A percentile compares a stretch with the other conserved stretches of the same genome.
These are phyloP conservation scores for Leishmania tropica DNA, from an alignment of 208 protist species.

Conservation along the genomic window DNA sequence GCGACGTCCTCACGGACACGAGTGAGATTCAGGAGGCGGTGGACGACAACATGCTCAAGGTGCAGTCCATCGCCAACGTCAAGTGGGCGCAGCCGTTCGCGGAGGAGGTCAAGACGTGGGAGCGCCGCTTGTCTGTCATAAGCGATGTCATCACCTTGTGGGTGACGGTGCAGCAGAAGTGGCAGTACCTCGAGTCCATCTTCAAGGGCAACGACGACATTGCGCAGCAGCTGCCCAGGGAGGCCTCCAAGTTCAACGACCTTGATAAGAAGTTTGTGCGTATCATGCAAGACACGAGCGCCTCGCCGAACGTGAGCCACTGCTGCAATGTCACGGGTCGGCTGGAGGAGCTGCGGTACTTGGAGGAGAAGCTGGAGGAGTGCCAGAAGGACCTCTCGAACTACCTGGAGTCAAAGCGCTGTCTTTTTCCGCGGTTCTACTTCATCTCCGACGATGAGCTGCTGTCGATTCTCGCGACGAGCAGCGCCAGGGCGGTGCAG, in stretches of 20 bases:
- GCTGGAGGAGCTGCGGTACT: constrained; percentile 92
- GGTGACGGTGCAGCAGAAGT: constrained; percentile 98
- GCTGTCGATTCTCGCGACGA: constrained; percentile 97
- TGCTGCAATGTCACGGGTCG: constrained; percentile 92
- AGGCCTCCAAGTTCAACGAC: constrained; percentile 97
- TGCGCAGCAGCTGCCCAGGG: constrained; percentile 97
- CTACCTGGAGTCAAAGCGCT: constrained; percentile 98
- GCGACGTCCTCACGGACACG: constrained; percentile 94
- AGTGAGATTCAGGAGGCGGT: constrained; percentile 96
- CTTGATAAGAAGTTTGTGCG: constrained; percentile 97
- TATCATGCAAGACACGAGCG: constrained; percentile 96
- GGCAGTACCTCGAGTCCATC: constrained; percentile 99
- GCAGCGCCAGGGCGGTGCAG: constrained; percentile 95
- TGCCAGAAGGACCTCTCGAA: constrained; percentile 99
- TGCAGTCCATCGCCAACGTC: constrained; percentile 97
- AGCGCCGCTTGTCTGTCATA: constrained; percentile 95
- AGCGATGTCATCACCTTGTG: constrained; percentile 97
- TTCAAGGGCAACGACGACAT: constrained; percentile 99
- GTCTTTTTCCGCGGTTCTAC: constrained; percentile 99
- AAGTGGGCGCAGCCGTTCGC: constrained; percentile 97
- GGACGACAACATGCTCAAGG: constrained; percentile 98
- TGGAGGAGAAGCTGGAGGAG: constrained; percentile 96
- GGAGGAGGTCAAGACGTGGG: constrained; percentile 96
- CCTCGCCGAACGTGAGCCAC: constrained; percentile 93
- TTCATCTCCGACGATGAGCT: constrained; percentile 99